Percentiles rank a stretch among this genome's conserved stretches.
These are phyloP conservation scores for Agroathelia rolfsii DNA, from an alignment of 1,284 basidiomycete genomes.

Conservation along the genomic window DNA sequence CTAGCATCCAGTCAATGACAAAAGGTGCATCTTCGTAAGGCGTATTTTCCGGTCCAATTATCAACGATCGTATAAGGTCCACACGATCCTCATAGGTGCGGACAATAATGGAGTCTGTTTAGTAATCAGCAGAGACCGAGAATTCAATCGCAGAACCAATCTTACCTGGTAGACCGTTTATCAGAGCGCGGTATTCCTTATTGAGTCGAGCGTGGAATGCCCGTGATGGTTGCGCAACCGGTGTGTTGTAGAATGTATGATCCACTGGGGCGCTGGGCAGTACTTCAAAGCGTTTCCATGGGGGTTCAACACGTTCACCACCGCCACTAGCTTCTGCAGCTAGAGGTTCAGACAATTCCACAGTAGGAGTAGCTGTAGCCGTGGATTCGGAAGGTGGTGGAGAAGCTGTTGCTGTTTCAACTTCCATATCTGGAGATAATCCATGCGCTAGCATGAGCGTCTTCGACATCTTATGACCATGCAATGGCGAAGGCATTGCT, in stretches of 20 bases:
- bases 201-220: constrained; percentile 65
- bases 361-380: too few species aligned
- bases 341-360: too few species aligned
- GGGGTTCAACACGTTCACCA: constrained; percentile 19
- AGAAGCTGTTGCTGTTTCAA: constrained; percentile 10
- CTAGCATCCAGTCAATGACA: constrained; percentile 88
- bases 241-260: constrained; percentile 66
- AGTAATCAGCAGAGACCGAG: constrained; percentile 5
- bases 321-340: constrained; percentile 10
- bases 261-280: constrained; percentile 67
- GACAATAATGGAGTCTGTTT: constrained; percentile 58
- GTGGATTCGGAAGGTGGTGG: constrained; percentile 11
- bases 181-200: constrained; percentile 78
- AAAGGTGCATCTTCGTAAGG: constrained; percentile 92
- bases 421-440: too few species aligned
- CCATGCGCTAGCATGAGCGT: too few species aligned
- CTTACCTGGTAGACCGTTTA: constrained; percentile 73
- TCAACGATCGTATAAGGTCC: constrained; percentile 81
- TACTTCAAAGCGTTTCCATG: constrained; percentile 74
- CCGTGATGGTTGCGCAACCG: constrained; percentile 56
- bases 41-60: constrained; percentile 89
- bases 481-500: too few species aligned
- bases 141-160: constrained; percentile 7
- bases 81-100: constrained; percentile 73
- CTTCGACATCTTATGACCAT: too few species aligned